These are phyloP conservation scores for Calonectria montana DNA, from an alignment of 2,329 filamentous ascomycete species.

Conservation along the genomic window DNA sequence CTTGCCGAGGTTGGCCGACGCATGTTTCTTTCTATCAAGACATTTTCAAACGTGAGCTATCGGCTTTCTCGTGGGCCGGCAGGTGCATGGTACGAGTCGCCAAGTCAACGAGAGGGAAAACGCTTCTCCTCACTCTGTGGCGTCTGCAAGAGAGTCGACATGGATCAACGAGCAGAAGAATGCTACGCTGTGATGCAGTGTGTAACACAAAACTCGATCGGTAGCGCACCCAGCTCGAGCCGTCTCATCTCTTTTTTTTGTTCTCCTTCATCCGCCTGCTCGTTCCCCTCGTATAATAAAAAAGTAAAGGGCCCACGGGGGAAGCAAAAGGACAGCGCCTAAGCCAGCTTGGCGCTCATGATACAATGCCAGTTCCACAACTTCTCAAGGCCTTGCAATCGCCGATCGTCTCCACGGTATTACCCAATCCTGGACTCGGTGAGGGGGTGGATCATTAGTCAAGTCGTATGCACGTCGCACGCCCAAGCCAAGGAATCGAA, in stretches of 20 bases:
- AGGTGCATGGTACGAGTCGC: not conserved
- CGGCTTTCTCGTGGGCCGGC: not conserved
- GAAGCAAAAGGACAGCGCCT: not conserved
- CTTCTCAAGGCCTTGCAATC: not conserved
- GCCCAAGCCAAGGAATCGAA: not conserved
- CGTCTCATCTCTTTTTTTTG: not conserved
- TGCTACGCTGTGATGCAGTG: not conserved
- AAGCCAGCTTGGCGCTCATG: not conserved
- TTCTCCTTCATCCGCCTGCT: not conserved
- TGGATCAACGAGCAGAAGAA: not conserved
- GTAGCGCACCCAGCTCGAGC: not conserved
- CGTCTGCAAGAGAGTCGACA: not conserved
- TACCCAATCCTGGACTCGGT: not conserved
- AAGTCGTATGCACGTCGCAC: not conserved
- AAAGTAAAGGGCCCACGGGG: not conserved
- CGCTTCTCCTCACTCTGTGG: not conserved
- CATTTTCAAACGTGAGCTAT: not conserved
- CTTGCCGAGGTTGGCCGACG: not conserved
- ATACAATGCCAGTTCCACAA: conserved; percentile 4
- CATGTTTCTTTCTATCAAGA: not conserved
- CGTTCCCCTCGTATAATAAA: not conserved
- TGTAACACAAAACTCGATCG: not conserved
- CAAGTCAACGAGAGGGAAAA: not conserved
- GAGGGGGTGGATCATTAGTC: conserved; percentile 10
- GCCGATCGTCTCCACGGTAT: conserved; percentile 11